A percentile compares a stretch with the other conserved stretches of the same genome.
Evolutionary conservation across 306 rosid species (phyloP).

Genomic region (Gastrolobium villosum): DNA sequence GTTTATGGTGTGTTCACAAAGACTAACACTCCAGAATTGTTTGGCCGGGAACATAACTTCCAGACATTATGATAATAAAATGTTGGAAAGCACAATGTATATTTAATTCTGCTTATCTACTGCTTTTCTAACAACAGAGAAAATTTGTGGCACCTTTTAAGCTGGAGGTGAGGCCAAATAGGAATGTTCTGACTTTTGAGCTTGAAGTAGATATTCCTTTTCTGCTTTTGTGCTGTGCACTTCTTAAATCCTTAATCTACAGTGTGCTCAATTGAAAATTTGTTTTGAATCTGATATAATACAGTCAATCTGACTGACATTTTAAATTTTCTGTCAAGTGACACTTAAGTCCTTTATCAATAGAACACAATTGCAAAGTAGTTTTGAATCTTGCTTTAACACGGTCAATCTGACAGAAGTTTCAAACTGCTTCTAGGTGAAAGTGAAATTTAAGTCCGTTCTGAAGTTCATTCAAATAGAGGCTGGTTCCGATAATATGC

Average conservation of each 20-base stretch:
- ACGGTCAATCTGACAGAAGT: background rate
- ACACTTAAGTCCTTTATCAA: background rate
- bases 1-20: background rate
- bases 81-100: background rate
- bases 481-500: constrained; percentile 1
- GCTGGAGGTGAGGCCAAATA: constrained; percentile 7
- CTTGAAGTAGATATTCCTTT: background rate
- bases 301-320: background rate
- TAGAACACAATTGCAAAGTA: constrained; percentile 6
- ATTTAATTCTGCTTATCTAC: constrained; percentile 16
- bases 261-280: background rate
- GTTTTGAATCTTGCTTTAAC: constrained; percentile 10
- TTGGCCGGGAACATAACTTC: background rate
- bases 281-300: background rate
- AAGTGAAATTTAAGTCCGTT: constrained; percentile 2
- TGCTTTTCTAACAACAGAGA: constrained; percentile 24
- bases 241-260: constrained; percentile 7
- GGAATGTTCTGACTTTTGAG: constrained; percentile 14
- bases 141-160: background rate
- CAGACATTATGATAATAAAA: background rate
- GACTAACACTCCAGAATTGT: background rate
- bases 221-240: constrained; percentile 10
- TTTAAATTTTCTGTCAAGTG: background rate
- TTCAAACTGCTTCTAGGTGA: constrained; percentile 18
- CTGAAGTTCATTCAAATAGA: constrained; percentile 21